Conservation (phyloP, 75 land plant species). For the Cryptomeria japonica region DNA sequence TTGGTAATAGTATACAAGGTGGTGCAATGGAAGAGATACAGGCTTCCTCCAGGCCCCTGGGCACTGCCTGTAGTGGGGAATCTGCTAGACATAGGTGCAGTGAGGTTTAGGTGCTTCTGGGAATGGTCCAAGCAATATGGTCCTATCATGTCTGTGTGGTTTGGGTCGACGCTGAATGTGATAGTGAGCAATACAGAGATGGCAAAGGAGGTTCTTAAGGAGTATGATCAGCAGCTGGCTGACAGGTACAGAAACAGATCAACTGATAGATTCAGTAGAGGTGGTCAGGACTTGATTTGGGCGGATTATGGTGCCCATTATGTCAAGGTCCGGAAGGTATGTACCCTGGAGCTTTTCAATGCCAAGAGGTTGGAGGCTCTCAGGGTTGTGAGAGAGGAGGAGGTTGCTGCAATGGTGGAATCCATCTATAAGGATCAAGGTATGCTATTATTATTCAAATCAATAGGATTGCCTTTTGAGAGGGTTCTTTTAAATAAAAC, state of each 20-base stretch:
- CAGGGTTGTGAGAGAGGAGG: slow-evolving; percentile 79
- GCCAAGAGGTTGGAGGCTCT: slow-evolving; percentile 78
- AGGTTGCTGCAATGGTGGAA: slow-evolving; percentile 86
- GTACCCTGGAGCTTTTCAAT: slow-evolving; percentile 90
- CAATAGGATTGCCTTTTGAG: not conserved
- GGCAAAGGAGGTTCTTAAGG: slow-evolving; percentile 89
- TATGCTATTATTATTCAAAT: slow-evolving; percentile 9
- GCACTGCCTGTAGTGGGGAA: slow-evolving; percentile 88
- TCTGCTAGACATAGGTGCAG: slow-evolving; percentile 78
- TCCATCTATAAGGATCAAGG: slow-evolving; percentile 55
- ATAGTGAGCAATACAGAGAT: slow-evolving; percentile 67
- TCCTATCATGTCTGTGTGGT: slow-evolving; percentile 93
- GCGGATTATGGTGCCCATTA: slow-evolving; percentile 98
- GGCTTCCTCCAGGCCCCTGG: slow-evolving; percentile 85
- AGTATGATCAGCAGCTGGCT: slow-evolving; percentile 81
- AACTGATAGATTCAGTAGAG: slow-evolving; percentile 69
- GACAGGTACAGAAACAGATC: slow-evolving; percentile 56
- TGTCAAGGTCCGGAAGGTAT: slow-evolving; percentile 90
- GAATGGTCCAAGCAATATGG: slow-evolving; percentile 86
- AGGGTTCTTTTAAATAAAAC: not conserved
- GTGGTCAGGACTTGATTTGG: slow-evolving; percentile 96
- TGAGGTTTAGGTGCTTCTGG: slow-evolving; percentile 79
- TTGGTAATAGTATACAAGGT: not conserved
- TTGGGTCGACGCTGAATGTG: slow-evolving; percentile 85
- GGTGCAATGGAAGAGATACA: slow-evolving; percentile 1